A percentile compares a stretch with the other conserved stretches of the same genome.
Conservation (phyloP, 768 basidiomycete species). For the Phanerochaete carnosa region DNA sequence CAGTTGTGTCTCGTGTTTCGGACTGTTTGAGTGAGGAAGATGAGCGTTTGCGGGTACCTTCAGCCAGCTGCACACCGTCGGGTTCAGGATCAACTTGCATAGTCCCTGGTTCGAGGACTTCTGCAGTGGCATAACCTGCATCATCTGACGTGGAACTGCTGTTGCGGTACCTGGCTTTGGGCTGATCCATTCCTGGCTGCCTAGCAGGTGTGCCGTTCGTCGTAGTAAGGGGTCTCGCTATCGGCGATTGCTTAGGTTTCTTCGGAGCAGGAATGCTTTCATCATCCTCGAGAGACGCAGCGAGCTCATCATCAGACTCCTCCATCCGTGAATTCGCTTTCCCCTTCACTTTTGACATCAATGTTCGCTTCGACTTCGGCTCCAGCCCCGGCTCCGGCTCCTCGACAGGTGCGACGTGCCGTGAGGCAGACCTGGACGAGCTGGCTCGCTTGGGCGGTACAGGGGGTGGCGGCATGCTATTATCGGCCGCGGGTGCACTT, state of each 20-base stretch:
- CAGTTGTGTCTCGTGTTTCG: neutral
- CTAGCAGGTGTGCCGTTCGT: neutral
- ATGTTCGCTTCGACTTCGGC: slow-evolving; percentile 16
- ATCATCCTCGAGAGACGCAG: neutral
- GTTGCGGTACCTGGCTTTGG: slow-evolving; percentile 5
- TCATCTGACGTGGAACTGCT: slow-evolving; percentile 22
- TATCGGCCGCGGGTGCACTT: neutral
- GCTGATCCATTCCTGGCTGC: neutral
- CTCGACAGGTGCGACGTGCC: slow-evolving; percentile 10
- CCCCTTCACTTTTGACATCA: slow-evolving; percentile 1
- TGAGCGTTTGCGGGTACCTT: neutral
- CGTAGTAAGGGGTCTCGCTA: neutral
- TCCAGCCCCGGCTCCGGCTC: slow-evolving; percentile 11
- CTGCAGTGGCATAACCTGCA: slow-evolving; percentile 25
- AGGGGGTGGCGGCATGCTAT: neutral
- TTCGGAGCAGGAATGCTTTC: neutral
- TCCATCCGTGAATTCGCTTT: neutral
- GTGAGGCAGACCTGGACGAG: neutral
- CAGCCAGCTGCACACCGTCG: neutral
- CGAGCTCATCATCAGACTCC: neutral
- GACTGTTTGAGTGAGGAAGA: neutral
- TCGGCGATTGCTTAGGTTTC: neutral
- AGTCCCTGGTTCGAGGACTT: neutral
- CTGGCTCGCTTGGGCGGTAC: neutral
- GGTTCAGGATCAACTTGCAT: neutral